Base-by-base conservation (phyloP, 1,139 yeast genomes). In the Wickerhamomyces sp. region DNA sequence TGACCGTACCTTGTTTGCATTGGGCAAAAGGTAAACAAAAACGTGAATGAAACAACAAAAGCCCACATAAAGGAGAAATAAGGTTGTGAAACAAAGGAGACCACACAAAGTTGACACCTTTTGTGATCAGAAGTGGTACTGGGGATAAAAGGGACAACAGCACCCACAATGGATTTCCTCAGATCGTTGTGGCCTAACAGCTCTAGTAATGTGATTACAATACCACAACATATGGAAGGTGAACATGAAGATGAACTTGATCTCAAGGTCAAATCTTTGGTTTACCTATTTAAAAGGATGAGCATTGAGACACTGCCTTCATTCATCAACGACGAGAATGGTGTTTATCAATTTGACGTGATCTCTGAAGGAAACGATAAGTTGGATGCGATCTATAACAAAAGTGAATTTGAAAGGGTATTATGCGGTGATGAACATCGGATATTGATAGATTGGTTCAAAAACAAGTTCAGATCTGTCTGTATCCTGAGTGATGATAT, bases 391-490 rank as follows among this genome's bases (percentile, higher is more conserved):
- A 61, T 72, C 44, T 80, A 78, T 49, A 75, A 76, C 52, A 55
- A 67, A 30, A 38, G 49, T 1, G 65, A 57, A 30, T 75, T 80
- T 46, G 64, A 65, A 31, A 46, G 53, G n/a, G 45, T 59, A 5
- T 42, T 80, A 32, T 38, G 64, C 14, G 47, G 57, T 18, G 84
- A 79, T 54, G 78, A 76, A 38, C 76, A 78, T 49, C 62, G 86
- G 23, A 74, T 80, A 16, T 60, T 78, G 38, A 68, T 77, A 21
- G 88, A 80, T 52, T 80, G 76, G 68, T 55, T 64, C 29, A 78
- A 78, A 51, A 80, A 80, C 59, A 73, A 75, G 54, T 80, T 78
- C 51, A 62, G 89, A 33, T 63, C 83, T 2, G 54, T 70, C 48
- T 70, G 83, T 47, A 66, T 80, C 6, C 54, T 80, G 21, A 59